These are phyloP conservation scores for Fusarium tanahbumbuense DNA, from an alignment of 2,329 filamentous ascomycete species.

Conservation along the genomic window DNA sequence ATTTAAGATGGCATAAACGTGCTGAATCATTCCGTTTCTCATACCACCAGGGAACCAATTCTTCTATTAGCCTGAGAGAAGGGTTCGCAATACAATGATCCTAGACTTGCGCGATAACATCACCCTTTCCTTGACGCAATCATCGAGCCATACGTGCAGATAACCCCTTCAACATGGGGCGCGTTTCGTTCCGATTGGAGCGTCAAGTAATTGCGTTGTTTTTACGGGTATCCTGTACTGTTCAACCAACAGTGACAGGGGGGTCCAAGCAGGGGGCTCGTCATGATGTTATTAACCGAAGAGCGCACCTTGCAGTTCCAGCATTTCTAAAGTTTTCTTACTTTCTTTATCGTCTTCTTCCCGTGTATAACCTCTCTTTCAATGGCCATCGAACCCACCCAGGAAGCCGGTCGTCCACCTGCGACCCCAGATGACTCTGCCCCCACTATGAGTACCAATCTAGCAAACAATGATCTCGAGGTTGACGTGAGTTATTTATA, in stretches of 20 bases:
- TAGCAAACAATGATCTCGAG: neutral
- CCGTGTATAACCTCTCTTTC: accelerated
- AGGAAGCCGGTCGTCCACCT: neutral
- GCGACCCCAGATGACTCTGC: neutral
- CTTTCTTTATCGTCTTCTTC: accelerated
- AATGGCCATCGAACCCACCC: neutral
- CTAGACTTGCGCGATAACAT: neutral
- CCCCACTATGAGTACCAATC: neutral
- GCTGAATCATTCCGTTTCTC: too few species aligned
- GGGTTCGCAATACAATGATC: too few species aligned
- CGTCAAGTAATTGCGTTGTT: neutral
- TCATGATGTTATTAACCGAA: neutral
- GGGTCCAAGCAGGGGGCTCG: neutral
- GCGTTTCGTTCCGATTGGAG: neutral
- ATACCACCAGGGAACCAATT: too few species aligned
- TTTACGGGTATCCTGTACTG: neutral
- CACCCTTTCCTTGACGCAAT: neutral
- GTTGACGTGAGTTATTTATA: neutral
- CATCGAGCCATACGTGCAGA: neutral
- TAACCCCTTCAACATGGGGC: neutral
- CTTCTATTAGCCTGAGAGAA: too few species aligned
- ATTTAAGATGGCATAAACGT: too few species aligned
- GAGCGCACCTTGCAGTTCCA: neutral
- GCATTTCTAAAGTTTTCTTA: too few species aligned
- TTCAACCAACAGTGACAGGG: neutral